Base-by-base conservation (phyloP, 495 filamentous ascomycete species). In the Achaetomiella virescens region DNA sequence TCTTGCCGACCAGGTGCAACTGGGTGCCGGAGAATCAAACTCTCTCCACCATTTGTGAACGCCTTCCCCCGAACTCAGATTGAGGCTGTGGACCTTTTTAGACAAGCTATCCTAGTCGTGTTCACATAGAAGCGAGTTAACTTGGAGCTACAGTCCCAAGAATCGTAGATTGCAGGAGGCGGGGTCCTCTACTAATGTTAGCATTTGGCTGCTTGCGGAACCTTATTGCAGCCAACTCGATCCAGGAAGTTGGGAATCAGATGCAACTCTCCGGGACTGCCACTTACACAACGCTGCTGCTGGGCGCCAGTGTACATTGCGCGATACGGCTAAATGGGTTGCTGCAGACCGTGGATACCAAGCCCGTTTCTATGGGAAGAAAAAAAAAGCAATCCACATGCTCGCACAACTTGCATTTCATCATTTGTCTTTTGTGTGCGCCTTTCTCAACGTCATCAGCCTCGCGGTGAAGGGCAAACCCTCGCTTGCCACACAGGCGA, bases 161-260 rank as follows among this genome's bases (percentile, higher is more conserved):
- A 15, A 2, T 1, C 22, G 5, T 4, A 8, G 25, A 33, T 36
- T 36, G 46, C 29, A 20, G 17, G 10, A 22, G 36, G 7, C 35
- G 36, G 36, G 35, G 17, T 22, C 12, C 18, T 27, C 35, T 7
- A 2, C 21, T 40, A 41, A 41, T 51, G 48, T 51, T 51, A 27
- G 22, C 35, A 17, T 31, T 20, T 9, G 27, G 27, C 48, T 35
- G 9, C 11, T 50, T 27, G 47, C 36, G 36, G 35, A 22, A 41
- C 20, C 36, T 41, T 17, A 41, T 51, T 51, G 48, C 48, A 18
- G 36, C 38, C 33, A 43, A 52, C 38, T 52, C 3, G n/a, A 43
- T 43, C 49, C 49, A 37, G 37, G 38, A 35, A 20, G 0, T 25
- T 52, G 49, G 49, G 38, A 52, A 43, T 41, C n/a, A 31, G n/a